Evolutionary conservation across 192 early-diverging fungal species (phyloP).

Genomic region (Coemansia sp.): DNA sequence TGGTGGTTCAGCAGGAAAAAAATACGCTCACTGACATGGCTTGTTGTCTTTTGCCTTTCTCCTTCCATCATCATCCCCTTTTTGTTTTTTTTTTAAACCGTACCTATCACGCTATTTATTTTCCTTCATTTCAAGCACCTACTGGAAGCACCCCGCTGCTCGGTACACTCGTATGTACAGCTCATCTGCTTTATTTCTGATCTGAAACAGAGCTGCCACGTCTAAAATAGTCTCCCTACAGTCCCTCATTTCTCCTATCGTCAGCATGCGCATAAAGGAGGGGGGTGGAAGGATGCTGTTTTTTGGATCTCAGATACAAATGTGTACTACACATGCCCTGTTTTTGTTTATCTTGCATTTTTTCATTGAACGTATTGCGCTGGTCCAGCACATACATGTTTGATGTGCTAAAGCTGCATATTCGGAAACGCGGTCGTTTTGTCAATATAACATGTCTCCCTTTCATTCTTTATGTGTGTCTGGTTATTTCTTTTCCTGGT

Average conservation of each 20-base stretch:
- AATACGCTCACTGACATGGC: not conserved
- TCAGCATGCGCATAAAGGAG: not conserved
- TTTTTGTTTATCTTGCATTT: too few relatives aligned
- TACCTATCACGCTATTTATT: not conserved
- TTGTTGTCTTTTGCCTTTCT: not conserved
- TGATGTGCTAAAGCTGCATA: not conserved
- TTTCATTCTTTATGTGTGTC: not conserved
- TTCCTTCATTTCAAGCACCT: not conserved
- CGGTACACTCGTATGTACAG: not conserved
- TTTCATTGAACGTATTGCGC: not conserved
- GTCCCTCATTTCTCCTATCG: not conserved
- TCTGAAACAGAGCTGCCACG: not conserved
- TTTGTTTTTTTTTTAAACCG: not conserved
- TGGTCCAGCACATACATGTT: not conserved
- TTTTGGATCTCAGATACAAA: conserved; percentile 1
- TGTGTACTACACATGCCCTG: not conserved
- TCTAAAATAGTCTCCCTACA: too few relatives aligned
- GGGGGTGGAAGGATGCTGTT: too few relatives aligned
- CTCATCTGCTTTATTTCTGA: not conserved
- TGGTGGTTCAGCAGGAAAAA: too few relatives aligned
- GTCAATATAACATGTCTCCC: not conserved
- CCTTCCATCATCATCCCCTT: not conserved
- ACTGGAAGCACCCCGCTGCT: not conserved
- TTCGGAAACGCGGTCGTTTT: conserved; percentile 1
- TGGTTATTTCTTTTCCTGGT: conserved; percentile 7